Base-by-base conservation (phyloP, 495 filamentous ascomycete genomes). In the Penicillium psychrofluorescens region DNA sequence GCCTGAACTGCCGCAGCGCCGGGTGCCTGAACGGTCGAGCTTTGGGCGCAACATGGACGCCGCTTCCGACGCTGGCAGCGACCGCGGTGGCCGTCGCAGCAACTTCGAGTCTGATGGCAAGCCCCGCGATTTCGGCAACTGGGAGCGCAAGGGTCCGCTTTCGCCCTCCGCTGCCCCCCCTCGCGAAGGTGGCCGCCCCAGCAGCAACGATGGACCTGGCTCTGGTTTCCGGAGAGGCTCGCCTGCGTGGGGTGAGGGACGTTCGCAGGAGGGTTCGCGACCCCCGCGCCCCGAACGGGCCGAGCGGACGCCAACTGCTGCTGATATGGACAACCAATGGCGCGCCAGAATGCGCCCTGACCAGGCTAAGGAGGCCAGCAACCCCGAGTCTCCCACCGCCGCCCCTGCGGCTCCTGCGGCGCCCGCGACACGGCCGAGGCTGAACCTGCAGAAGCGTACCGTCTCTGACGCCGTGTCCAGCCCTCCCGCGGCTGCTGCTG, bases 111-210 rank as follows among this genome's bases (percentile, higher is more conserved):
- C 83, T 46, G 88, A 95, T 58, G 85, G 86, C 48, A 94, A 90
- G 62, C 67, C 84, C 41, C 84, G 90, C 15, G 88, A 95, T 55
- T 86, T 96, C 51, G 74, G 78, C 46, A 92, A 89, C 68, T 98
- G 92, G 92, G 91, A 95, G 64, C 86, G 92, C 43, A 91, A 89
- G 56, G 94, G 92, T 15, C 92, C 94, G 27, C 76, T 95, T 36
- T 85, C 90, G 35, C 86, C 90, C 8, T 63, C 84, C 29, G 59
- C 74, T 32, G 75, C 83, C 48, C 69, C 10, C 59, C 70, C 16
- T 68, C 65, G 45, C 71, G 85, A 88, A 52, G 81, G 79, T 38
- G 83, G 86, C 42, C 83, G 86, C 35, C 76, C 83, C 43, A 70
- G 77, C 46, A 79, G 71, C 61, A 77, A 77, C 43, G 87, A 91